phyloP scores from a whole-genome alignment of 2,329 filamentous ascomycete genomes.

The Penicillium palitans region DNA sequence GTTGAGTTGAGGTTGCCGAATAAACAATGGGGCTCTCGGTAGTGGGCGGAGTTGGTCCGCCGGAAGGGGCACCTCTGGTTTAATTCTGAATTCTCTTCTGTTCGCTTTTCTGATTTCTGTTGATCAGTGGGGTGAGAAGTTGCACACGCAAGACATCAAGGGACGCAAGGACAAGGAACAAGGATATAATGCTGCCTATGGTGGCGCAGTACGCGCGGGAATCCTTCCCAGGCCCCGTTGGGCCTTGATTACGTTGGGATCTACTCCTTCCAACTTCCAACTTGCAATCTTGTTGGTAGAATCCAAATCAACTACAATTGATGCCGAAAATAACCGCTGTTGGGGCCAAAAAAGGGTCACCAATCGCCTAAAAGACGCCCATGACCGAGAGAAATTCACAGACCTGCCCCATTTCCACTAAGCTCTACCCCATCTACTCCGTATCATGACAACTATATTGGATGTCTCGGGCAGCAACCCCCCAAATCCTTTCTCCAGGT shows the following conservation, averaged over 20 bases:
- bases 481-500: background rate
- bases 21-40: conserved; percentile 25
- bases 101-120: background rate
- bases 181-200: conserved; percentile 21
- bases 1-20: conserved; percentile 3
- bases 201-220: conserved; percentile 23
- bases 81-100: conserved; percentile 1
- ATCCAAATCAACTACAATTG: background rate
- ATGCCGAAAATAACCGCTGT: background rate
- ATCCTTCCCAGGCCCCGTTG: background rate
- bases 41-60: conserved; percentile 17
- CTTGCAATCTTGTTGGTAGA: background rate
- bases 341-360: background rate
- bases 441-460: background rate
- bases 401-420: background rate
- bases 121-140: background rate
- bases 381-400: background rate
- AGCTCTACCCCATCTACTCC: background rate
- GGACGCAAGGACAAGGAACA: conserved; percentile 16
- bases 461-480: background rate
- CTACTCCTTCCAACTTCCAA: conserved; percentile 1
- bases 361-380: too few relatives aligned
- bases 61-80: background rate
- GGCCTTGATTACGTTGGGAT: conserved; percentile 15
- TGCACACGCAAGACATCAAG: conserved; percentile 5